phyloP scores from a whole-genome alignment of 192 early-diverging fungal species.

The Dissophora ornata region DNA sequence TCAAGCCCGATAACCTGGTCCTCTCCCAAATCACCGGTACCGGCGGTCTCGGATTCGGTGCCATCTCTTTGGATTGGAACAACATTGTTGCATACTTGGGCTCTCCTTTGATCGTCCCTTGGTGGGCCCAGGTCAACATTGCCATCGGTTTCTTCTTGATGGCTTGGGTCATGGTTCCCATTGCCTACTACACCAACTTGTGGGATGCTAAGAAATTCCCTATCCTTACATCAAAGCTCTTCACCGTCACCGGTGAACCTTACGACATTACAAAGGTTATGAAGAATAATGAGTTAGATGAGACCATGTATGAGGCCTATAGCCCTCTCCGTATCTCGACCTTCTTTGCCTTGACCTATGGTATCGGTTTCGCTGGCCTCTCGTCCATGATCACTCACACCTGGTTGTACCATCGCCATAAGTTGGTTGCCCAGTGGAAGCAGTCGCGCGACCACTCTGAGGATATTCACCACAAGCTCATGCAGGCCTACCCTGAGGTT shows the following conservation, averaged over 20 bases:
- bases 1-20: slow-evolving; percentile 20
- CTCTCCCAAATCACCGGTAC: slow-evolving; percentile 57
- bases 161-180: slow-evolving; percentile 77
- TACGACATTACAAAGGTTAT: slow-evolving; percentile 51
- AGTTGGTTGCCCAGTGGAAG: slow-evolving; percentile 59
- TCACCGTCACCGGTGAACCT: slow-evolving; percentile 21
- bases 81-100: slow-evolving; percentile 52
- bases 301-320: slow-evolving; percentile 55
- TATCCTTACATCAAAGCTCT: slow-evolving; percentile 51
- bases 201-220: slow-evolving; percentile 62
- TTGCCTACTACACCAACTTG: slow-evolving; percentile 71
- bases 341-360: too few species aligned
- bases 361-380: too few species aligned
- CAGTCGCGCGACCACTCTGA: slow-evolving; percentile 51
- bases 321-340: slow-evolving; percentile 61
- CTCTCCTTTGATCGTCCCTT: slow-evolving; percentile 49
- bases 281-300: slow-evolving; percentile 52
- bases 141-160: slow-evolving; percentile 68
- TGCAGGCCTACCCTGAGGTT: too few species aligned
- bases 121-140: slow-evolving; percentile 73
- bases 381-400: too few species aligned
- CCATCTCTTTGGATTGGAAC: slow-evolving; percentile 79
- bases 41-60: slow-evolving; percentile 74
- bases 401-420: too few species aligned
- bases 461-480: slow-evolving; percentile 74